Percentiles rank a stretch among this genome's conserved stretches.
phyloP scores from a whole-genome alignment of 108 stramenopile species.

The Pseudonitzschia delicatissima region DNA sequence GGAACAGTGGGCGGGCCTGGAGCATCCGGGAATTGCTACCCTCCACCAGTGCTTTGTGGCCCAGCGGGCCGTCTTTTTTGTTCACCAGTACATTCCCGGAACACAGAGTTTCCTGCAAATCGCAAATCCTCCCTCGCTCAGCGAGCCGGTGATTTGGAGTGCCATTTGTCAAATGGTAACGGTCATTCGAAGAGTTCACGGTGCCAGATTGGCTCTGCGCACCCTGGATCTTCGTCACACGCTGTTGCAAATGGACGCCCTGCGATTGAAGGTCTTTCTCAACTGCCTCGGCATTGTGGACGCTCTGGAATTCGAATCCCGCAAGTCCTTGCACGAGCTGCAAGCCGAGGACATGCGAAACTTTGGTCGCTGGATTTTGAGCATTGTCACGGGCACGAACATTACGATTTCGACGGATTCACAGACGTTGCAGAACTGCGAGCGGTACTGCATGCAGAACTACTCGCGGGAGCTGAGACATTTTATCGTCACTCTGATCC shows the following conservation, averaged over 20 bases:
- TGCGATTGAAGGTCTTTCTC: constrained; percentile 52
- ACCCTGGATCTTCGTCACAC: constrained; percentile 74
- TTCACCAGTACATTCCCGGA: constrained; percentile 83
- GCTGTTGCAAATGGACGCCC: constrained; percentile 42
- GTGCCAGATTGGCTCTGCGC: constrained; percentile 68
- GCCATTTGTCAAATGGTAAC: constrained; percentile 80
- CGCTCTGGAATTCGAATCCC: constrained; percentile 86
- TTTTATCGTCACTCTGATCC: constrained; percentile 65
- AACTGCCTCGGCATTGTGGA: constrained; percentile 84
- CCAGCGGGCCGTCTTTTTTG: constrained; percentile 88
- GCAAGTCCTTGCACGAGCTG: constrained; percentile 67
- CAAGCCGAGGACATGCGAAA: constrained; percentile 80
- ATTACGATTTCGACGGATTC: constrained; percentile 40
- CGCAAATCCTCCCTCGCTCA: constrained; percentile 37
- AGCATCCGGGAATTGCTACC: constrained; percentile 72
- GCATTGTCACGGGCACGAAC: constrained; percentile 76
- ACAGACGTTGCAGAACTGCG: constrained; percentile 37
- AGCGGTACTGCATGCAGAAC: constrained; percentile 66
- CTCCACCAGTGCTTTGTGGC: constrained; percentile 76
- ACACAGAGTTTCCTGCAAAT: constrained; percentile 63
- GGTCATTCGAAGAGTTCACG: constrained; percentile 74
- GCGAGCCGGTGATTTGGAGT: constrained; percentile 84
- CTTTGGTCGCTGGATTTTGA: constrained; percentile 80
- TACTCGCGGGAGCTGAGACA: constrained; percentile 73
- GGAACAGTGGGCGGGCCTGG: constrained; percentile 59